Base-by-base conservation (phyloP, 2,329 filamentous ascomycete genomes). In the Phaeosphaeriaceae sp. region DNA sequence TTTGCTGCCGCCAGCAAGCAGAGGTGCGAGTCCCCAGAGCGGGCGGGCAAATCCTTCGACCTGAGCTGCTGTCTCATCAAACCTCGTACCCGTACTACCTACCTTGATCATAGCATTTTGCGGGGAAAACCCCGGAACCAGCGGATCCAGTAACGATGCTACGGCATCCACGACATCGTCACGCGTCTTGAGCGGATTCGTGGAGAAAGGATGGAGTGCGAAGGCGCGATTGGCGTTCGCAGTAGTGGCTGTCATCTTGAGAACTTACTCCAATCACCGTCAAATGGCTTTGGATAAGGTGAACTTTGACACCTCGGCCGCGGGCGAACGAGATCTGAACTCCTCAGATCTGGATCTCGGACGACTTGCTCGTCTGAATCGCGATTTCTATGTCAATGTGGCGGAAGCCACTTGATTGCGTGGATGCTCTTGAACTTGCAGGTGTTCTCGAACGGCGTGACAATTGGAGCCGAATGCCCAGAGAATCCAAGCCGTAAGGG, bases 41-140 rank as follows among this genome's bases (percentile, higher is more conserved):
- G 91, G 91, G 1, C 91, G 85, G 46, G 88, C 89, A 69, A 89
- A 88, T 22, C 90, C 90, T 77, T 94, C 91, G 33, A 93, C 85
- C 70, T 93, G 90, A 1, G 90, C 90, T 9, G 89, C 91, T 1
- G 87, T 86, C 74, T 92, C 88, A 71, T 93, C 91, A 74, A 93
- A 93, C 24, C 90, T 83, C 20, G 91, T 91, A 19, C 89, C 90
- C 0, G 90, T 91, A 15, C 85, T 86, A 5, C 90, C 90, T 22
- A 89, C 85, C 68, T 86, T 88, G 48, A 93, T 84, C 48, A 90
- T 83, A 11, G 88, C 86, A 69, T 86, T 85, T 45, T 81, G 72
- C 0, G 88, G 86, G 1, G 90, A 92, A 76, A 92, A 91, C 76
- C 91, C 91, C 2, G 88, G 85, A 58, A 88, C 82, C 5, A 93